A percentile compares a stretch with the other conserved stretches of the same genome.
phyloP scores from a whole-genome alignment of 345 rosid species.

The Mangifera indica region DNA sequence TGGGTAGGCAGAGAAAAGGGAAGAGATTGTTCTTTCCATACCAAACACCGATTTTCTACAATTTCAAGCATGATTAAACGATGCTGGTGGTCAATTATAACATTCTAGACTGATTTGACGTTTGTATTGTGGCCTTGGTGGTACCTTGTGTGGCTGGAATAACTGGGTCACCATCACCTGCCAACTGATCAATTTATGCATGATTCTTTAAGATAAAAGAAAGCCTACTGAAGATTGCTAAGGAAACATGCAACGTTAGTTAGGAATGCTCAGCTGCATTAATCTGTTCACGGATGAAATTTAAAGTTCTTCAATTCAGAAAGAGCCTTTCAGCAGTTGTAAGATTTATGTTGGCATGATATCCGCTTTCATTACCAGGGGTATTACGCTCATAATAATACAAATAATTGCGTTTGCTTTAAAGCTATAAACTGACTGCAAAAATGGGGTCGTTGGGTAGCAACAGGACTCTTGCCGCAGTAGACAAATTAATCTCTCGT shows the following conservation, averaged over 20 bases:
- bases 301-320: neutral
- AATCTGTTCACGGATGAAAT: neutral
- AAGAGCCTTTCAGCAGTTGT: neutral
- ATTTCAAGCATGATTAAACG: too few relatives aligned
- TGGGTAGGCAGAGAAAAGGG: too few relatives aligned
- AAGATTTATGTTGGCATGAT: too few relatives aligned
- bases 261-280: neutral
- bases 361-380: too few relatives aligned
- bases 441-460: neutral
- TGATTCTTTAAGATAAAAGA: neutral
- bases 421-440: neutral
- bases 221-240: too few relatives aligned
- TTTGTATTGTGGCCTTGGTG: neutral
- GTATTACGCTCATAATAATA: neutral
- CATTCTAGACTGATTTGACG: too few relatives aligned
- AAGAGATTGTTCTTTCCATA: too few relatives aligned
- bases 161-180: neutral
- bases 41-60: too few relatives aligned
- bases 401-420: too few relatives aligned
- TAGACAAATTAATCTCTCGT: neutral
- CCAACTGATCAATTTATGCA: neutral
- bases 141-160: too few relatives aligned
- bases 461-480: neutral
- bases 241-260: neutral
- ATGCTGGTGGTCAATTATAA: too few relatives aligned